phyloP scores from a whole-genome alignment of 345 rosid genomes.

The Linum usitatissimum region DNA sequence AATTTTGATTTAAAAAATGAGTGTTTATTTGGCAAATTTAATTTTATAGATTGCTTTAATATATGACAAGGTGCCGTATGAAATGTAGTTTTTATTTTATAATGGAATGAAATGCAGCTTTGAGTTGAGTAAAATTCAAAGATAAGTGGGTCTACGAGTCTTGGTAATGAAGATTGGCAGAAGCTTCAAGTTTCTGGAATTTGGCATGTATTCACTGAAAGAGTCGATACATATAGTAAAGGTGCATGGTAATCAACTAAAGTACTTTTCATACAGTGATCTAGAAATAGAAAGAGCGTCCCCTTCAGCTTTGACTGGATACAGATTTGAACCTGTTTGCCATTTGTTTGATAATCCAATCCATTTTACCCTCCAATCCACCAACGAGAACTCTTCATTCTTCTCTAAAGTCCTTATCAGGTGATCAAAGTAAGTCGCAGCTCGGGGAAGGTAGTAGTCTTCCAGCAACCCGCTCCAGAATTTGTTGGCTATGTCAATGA shows the following conservation, averaged over 20 bases:
- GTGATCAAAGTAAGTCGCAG: constrained; percentile 37
- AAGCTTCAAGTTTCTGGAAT: not conserved
- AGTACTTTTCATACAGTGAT: constrained; percentile 44
- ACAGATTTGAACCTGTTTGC: constrained; percentile 43
- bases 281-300: constrained; percentile 51
- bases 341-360: constrained; percentile 55
- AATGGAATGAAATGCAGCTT: too few species aligned
- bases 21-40: too few species aligned
- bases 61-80: too few species aligned
- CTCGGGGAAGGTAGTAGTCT: constrained; percentile 66
- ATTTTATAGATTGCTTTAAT: too few species aligned
- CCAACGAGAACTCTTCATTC: constrained; percentile 37
- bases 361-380: constrained; percentile 72
- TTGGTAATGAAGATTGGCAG: not conserved
- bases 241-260: constrained; percentile 24
- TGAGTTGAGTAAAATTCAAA: too few species aligned
- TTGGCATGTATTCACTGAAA: not conserved
- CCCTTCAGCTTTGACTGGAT: constrained; percentile 54
- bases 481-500: constrained; percentile 54
- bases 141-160: too few species aligned
- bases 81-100: too few species aligned
- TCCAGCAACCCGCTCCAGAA: constrained; percentile 76
- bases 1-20: too few species aligned
- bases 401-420: constrained; percentile 43
- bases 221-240: not conserved